Percentiles rank a stretch among this genome's conserved stretches.
Evolutionary conservation across 106 monocot genomes (phyloP).

Genomic region (Chionographis japonica): DNA sequence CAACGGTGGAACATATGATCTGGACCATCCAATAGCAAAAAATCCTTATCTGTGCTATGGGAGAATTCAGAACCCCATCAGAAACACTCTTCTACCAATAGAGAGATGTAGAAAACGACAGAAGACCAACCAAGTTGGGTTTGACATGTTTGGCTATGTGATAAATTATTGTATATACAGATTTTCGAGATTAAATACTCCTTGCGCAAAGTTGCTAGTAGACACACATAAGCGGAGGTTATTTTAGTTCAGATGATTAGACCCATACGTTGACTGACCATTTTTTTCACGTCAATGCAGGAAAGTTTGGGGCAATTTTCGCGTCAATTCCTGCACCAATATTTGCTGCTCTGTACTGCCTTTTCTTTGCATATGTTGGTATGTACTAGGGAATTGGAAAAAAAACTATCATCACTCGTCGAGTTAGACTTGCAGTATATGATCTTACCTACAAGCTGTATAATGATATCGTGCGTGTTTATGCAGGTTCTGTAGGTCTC

Average conservation of each 20-base stretch:
- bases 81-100: too few relatives aligned
- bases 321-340: slow-evolving; percentile 96
- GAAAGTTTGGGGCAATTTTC: slow-evolving; percentile 96
- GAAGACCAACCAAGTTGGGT: too few relatives aligned
- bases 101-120: too few relatives aligned
- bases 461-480: background rate
- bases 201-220: too few relatives aligned
- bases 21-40: too few relatives aligned
- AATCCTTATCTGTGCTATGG: too few relatives aligned
- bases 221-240: background rate
- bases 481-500: slow-evolving; percentile 75
- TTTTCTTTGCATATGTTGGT: slow-evolving; percentile 99
- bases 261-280: background rate
- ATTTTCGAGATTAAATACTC: too few relatives aligned
- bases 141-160: too few relatives aligned
- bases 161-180: too few relatives aligned
- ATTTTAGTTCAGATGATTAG: too few relatives aligned
- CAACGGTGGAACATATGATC: too few relatives aligned
- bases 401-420: background rate
- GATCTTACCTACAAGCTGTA: background rate
- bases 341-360: slow-evolving; percentile 87
- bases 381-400: slow-evolving; percentile 5
- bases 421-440: background rate
- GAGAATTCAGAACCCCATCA: too few relatives aligned
- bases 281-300: slow-evolving; percentile 25